Percentiles rank a stretch among this genome's conserved stretches.
These are phyloP conservation scores for Cyclanthera cordifolia DNA, from an alignment of 306 rosid genomes.

Conservation along the genomic window DNA sequence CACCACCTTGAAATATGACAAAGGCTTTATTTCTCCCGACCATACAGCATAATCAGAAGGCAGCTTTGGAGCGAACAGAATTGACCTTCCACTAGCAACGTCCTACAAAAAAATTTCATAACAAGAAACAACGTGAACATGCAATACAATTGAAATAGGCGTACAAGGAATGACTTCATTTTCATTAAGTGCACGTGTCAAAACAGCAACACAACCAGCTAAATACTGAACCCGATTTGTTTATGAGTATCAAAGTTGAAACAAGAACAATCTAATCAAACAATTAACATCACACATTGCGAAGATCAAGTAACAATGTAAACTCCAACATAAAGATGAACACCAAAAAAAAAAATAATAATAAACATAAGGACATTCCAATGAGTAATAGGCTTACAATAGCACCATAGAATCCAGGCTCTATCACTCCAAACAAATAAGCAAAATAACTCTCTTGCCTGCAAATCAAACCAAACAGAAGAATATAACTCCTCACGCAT, in stretches of 20 bases:
- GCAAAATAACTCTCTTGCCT: constrained; percentile 96
- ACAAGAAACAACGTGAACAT: neutral
- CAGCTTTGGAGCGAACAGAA: constrained; percentile 68
- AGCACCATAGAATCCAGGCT: constrained; percentile 87
- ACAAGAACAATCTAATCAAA: neutral
- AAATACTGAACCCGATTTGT: neutral
- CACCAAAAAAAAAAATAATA: too few species aligned
- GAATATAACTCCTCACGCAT: neutral
- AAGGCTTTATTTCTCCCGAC: constrained; percentile 65
- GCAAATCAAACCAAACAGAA: neutral
- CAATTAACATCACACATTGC: neutral
- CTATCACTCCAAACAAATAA: constrained; percentile 71
- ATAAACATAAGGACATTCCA: neutral
- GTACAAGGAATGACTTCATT: neutral
- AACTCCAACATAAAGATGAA: neutral
- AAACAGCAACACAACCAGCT: neutral
- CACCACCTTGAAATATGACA: constrained; percentile 48
- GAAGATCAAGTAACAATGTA: neutral
- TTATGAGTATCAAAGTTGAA: neutral
- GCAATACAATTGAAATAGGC: neutral
- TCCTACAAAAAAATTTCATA: constrained; percentile 32
- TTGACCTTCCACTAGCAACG: constrained; percentile 50
- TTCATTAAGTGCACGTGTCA: neutral
- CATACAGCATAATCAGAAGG: constrained; percentile 83
- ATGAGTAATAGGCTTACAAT: constrained; percentile 36